Evolutionary conservation across 164 flowering plant species (phyloP), one percentile per base, ranked within the genome.

Genomic region (Saururus chinensis): DNA sequence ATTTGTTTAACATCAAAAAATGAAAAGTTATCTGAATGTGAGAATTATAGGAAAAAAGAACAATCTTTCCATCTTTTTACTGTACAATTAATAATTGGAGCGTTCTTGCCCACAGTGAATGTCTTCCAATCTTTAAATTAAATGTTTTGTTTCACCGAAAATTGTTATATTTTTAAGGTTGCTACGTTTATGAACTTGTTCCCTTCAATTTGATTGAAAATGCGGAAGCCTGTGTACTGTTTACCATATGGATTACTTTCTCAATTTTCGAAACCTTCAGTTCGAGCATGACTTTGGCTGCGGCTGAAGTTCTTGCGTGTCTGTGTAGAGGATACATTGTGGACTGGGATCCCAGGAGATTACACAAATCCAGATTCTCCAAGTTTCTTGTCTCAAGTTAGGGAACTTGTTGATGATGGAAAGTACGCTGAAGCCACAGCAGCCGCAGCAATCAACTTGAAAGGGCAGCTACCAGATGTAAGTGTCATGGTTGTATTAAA

Each of bases 261-360:
- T 42, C 17, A 10, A 10, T 42, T 42, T 42, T 30, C 37, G 2
- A 2, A 30, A 30, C 6, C 6, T 14, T 42, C 1, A 42, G 14
- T 42, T 42, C 1, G 49, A 4, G 17, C 49, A 30, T 30, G 37
- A 30, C 37, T 2, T 30, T 6, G 37, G 4, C 49, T 42, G 12
- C 1, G 12, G 49, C 49, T 42, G 14, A 42, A 42, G 12, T 42
- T 42, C 49, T 4, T 42, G 49, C 12, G 9, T 42, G 49, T 6
- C 53, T 48, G 0, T 69, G 70, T 40, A 85, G 91, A 85, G 66
- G 88, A 80, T 73, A 89, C 98, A 0, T 82, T 93, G 14, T 93
- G 98, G 98, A 93, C 97, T 30, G 96, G 98, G 58, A 72, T 40
- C 69, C 98, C 98, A 19, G 88, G 83, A 23, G 61, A 85, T 65